Base-by-base conservation (phyloP, 345 rosid genomes). In the Rhodomyrtus tomentosa region DNA sequence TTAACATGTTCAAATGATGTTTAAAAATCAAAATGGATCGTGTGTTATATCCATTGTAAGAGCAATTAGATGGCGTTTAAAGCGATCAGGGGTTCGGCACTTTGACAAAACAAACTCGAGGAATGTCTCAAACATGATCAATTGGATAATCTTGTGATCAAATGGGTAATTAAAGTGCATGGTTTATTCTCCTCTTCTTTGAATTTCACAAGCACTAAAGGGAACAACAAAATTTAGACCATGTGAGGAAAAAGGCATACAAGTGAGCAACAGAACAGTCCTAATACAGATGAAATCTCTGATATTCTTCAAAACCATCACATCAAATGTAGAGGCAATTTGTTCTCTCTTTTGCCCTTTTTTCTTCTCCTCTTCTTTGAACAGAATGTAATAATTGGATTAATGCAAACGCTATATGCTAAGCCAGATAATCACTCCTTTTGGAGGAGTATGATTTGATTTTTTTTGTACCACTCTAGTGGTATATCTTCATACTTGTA, bases 401-500 rank as follows among this genome's bases (percentile, higher is more conserved):
- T 68, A 68, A 36, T 18, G 45, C 79, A 68, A 36, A 68, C 24
- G 79, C 45, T 18, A 68, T 18, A 36, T 68, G 58, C n/a, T 24
- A 55, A 22, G 58, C 58, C n/a, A 22, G 58, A 55, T 55, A 22
- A 24, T 55, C 58, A 24, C 58, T 3, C 27, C 27, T 22, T 27
- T 55, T 22, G 12, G 27, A 55, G 12, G 22, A 55, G 58, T 24
- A 13, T 68, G 79, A 36, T 68, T 68, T 68, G 25, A 51, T 81
- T 50, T 81, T 50, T 81, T 81, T 32, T 12, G 52, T 18, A 22
- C 20, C 55, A 50, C 14, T 32, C 36, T 21, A 81, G 38, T 74
- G 36, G 24, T 51, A 7, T 27, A 21, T 73, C 8, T 88, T 87
- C 88, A 91, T 73, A 89, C 92, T 88, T 88, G 91, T 84, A 89